Base-by-base conservation (phyloP, 768 basidiomycete species). In the Rhodotorula kratochvilovae region DNA sequence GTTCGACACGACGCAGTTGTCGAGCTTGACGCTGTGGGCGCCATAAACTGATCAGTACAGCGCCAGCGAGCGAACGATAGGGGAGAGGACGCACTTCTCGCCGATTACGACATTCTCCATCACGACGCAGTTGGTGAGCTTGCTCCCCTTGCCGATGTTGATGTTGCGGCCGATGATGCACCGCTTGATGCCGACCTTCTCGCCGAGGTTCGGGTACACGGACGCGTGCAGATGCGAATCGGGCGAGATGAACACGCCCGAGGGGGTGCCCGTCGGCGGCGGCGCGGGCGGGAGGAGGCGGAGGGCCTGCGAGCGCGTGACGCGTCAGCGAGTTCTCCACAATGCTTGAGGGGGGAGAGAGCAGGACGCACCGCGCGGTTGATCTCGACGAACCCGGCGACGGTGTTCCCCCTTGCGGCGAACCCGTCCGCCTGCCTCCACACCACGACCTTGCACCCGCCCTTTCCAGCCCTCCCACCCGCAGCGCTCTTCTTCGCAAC, bases 1-100 rank as follows among this genome's bases (percentile, higher is more conserved):
- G n/a, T 70, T 69, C 66, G 74, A 75, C 2, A 75, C 33, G 35
- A 75, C 74, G 35, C 74, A 75, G 45, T 72, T 72, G 57, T 75
- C 71, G 51, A 75, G 62, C 53, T 69, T 72, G 68, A 72, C 74
- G 27, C 74, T 72, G 63, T 21, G 19, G 16, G 21, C 6, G 13
- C 17, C 0, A 21, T 23, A 8, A 3, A 17, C 29, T n/a, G 19
- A 7, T 13, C n/a, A 51, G 54, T 6, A 35, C 17, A 6, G 19
- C 5, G 17, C 54, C 8, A 21, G 53, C 17, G 35, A 33, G 54
- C 21, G 12, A 17, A 31, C 11, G 33, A n/a, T n/a, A 23, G 4
- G 33, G 21, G 17, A 5, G 15, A 10, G 5, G 31, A 43, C 70
- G 15, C 25, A 75, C 73, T 71, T 71, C n/a, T 75, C 74, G 27